These are phyloP conservation scores for Rosa lucieae DNA, from an alignment of 306 rosid genomes.

Conservation along the genomic window DNA sequence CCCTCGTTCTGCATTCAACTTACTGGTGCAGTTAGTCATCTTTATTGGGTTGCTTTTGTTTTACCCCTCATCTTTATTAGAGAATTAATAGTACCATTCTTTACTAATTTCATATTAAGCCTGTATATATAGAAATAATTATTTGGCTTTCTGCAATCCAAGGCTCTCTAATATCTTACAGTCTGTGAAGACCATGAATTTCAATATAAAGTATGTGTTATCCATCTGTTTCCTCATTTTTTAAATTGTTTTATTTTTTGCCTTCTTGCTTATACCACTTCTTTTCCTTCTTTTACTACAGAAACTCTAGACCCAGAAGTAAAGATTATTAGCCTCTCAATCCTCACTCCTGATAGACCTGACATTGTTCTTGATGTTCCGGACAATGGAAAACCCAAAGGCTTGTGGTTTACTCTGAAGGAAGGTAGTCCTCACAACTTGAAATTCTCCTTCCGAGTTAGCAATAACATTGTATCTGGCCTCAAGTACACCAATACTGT, in stretches of 20 bases:
- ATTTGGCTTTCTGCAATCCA: background rate
- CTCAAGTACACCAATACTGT: conserved; percentile 61
- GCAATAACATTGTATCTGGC: conserved; percentile 51
- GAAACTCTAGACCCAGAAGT: conserved; percentile 55
- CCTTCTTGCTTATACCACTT: background rate
- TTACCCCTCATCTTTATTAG: background rate
- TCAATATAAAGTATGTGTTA: background rate
- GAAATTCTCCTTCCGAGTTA: conserved; percentile 45
- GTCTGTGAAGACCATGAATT: background rate
- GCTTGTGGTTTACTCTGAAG: conserved; percentile 50
- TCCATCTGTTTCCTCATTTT: background rate
- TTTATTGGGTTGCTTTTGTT: background rate
- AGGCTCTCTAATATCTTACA: background rate
- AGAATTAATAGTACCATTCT: background rate
- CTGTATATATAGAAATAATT: conserved; percentile 1
- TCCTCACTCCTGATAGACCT: conserved; percentile 41
- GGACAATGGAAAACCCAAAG: conserved; percentile 47
- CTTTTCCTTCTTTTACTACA: conserved; percentile 16
- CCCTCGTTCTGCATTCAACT: background rate
- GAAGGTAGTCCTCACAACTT: conserved; percentile 48
- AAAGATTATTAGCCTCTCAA: conserved; percentile 44
- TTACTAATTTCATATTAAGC: background rate
- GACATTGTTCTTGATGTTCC: conserved; percentile 56
- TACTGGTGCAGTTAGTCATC: background rate
- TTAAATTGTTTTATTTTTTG: background rate